phyloP scores from a whole-genome alignment of 768 basidiomycete species.

The Boletus sp. region DNA sequence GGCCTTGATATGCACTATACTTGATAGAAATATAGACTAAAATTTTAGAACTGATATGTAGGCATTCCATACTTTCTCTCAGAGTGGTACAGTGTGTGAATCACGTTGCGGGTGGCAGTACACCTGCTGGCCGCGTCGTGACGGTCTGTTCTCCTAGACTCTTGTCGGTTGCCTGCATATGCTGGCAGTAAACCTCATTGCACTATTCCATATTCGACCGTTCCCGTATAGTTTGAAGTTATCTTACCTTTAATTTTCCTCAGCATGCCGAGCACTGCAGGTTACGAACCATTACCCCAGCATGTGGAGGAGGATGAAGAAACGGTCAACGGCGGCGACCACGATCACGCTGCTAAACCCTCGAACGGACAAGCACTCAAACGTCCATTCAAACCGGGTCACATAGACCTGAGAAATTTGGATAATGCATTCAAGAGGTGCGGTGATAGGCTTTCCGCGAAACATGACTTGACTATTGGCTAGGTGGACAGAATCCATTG shows the following conservation, averaged over 20 bases:
- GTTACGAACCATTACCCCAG: slow-evolving; percentile 49
- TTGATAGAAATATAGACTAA: too few relatives aligned
- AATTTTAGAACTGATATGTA: too few relatives aligned
- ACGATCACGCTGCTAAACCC: slow-evolving; percentile 24
- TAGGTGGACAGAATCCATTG: slow-evolving; percentile 86
- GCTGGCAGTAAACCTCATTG: slow-evolving; percentile 19
- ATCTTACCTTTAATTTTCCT: not conserved
- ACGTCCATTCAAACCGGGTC: slow-evolving; percentile 48
- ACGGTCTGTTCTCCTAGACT: slow-evolving; percentile 12
- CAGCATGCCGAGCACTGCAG: slow-evolving; percentile 43
- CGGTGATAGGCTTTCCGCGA: slow-evolving; percentile 6
- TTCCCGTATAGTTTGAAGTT: not conserved
- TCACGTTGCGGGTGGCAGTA: slow-evolving; percentile 23
- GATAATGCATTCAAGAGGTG: slow-evolving; percentile 84
- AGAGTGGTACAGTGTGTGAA: too few relatives aligned
- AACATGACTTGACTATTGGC: not conserved
- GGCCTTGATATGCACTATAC: too few relatives aligned
- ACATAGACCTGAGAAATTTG: slow-evolving; percentile 76
- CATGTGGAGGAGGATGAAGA: slow-evolving; percentile 39
- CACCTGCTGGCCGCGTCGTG: not conserved
- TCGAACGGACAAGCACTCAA: slow-evolving; percentile 29
- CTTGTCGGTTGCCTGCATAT: slow-evolving; percentile 1
- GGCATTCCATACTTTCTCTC: too few relatives aligned
- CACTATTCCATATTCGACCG: slow-evolving; percentile 6
- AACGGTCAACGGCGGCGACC: slow-evolving; percentile 34